Conservation (phyloP, 2,329 filamentous ascomycete species). For the Aspergillus quadrilineatus region DNA sequence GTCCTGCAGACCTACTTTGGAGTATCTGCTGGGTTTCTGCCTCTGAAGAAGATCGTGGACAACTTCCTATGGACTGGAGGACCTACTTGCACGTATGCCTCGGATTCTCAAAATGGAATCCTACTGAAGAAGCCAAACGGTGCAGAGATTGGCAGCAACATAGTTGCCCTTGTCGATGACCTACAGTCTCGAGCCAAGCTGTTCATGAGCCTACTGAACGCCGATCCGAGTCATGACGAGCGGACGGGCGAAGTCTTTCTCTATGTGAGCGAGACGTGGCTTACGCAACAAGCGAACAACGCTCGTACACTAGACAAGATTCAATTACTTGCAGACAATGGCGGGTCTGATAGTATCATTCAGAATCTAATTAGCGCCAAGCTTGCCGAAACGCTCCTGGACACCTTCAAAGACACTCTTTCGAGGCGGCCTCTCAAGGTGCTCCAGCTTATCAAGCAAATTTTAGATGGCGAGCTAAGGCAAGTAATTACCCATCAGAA, state of each 20-base stretch:
- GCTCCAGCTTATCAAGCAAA: conserved; percentile 43
- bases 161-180: conserved; percentile 35
- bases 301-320: conserved; percentile 11
- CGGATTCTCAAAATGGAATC: conserved; percentile 25
- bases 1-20: conserved; percentile 44
- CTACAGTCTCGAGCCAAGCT: conserved; percentile 39
- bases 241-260: conserved; percentile 43
- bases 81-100: conserved; percentile 37
- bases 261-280: conserved; percentile 43
- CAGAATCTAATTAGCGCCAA: conserved; percentile 42
- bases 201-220: conserved; percentile 37
- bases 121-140: conserved; percentile 28
- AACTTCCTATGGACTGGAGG: conserved; percentile 44
- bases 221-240: conserved; percentile 43
- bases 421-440: conserved; percentile 42
- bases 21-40: conserved; percentile 37
- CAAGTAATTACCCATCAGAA: conserved; percentile 13
- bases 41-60: conserved; percentile 41
- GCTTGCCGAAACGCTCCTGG: conserved; percentile 41
- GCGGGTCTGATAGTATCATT: conserved; percentile 30
- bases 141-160: conserved; percentile 21
- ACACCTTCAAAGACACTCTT: conserved; percentile 44
- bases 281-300: conserved; percentile 28
- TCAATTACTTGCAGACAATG: conserved; percentile 19
- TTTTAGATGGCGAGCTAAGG: conserved; percentile 40